These are phyloP conservation scores for Aegle marmelos DNA, from an alignment of 345 rosid genomes.

Conservation along the genomic window DNA sequence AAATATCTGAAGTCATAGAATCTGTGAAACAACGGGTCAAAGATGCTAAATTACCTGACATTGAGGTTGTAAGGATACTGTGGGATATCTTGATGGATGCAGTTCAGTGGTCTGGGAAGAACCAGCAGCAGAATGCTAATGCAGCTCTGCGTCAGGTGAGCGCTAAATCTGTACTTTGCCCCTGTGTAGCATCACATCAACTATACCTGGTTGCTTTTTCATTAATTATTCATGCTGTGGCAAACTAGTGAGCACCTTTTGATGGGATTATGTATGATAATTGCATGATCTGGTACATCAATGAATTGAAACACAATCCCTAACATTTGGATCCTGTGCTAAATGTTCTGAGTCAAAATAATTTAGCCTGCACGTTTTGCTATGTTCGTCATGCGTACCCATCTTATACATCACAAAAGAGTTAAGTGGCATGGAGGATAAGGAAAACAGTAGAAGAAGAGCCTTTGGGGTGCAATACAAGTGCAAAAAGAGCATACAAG, in stretches of 20 bases:
- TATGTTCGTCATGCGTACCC: not conserved
- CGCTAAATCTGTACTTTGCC: not conserved
- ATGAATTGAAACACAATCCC: not conserved
- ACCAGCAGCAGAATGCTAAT: constrained; percentile 96
- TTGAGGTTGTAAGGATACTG: constrained; percentile 70
- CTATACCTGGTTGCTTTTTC: not conserved
- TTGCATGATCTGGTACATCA: not conserved
- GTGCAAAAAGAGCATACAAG: not conserved
- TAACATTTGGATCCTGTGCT: not conserved
- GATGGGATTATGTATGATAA: not conserved
- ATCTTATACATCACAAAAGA: not conserved
- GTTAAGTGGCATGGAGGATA: not conserved
- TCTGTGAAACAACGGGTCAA: constrained; percentile 71
- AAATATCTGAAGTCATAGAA: constrained; percentile 76
- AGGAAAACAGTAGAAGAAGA: not conserved
- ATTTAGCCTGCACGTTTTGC: not conserved
- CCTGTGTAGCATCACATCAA: not conserved
- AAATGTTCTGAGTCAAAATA: not conserved
- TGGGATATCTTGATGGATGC: constrained; percentile 99
- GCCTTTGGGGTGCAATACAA: not conserved
- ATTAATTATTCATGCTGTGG: not conserved
- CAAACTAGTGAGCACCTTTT: not conserved
- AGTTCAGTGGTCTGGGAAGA: constrained; percentile 99
- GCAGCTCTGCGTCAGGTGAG: constrained; percentile 81
- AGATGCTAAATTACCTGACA: constrained; percentile 80